Base-by-base conservation (phyloP, 2,329 filamentous ascomycete species). In the Talaromyces amestolkiae region DNA sequence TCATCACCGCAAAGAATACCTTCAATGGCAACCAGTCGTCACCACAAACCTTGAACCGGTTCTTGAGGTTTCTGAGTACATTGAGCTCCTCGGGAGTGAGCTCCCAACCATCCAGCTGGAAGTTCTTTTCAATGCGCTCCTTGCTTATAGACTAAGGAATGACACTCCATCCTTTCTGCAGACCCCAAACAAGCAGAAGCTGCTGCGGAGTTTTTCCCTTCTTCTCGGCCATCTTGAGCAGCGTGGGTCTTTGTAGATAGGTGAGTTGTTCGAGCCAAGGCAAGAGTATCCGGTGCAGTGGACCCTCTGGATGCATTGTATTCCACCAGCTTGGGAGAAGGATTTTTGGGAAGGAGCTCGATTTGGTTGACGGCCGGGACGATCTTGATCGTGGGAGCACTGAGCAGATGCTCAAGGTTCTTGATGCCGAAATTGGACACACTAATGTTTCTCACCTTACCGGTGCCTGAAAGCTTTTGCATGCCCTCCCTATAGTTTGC, bases 1-100 rank as follows among this genome's bases (percentile, higher is more conserved):
- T 93, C 90, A 73, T 93, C 90, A 72, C 93, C 90, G 8, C 90
- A 75, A 92, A 92, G 84, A 95, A 95, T 41, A 94, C 90, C 83
- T 88, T 89, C 67, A 91, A 78, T 0, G 91, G 91, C 63, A 80
- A 71, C 88, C 90, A 94, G 33, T 74, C 79, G 75, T 94, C 92
- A 41, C 84, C 85, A 74, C 91, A 95, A 68, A 92, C 89, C 86
- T 93, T 96, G 84, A 93, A 94, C 60, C 92, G 86, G 67, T 91
- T 89, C 72, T 85, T 83, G 63, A 94, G 84, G 72, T 80, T 84
- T 72, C 87, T 87, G 59, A 96, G 82, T 77, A 85, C 82, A 71
- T 85, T 83, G 60, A 94, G 77, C 81, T 96, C 92, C 56, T 91
- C 91, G 3, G 85, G 84, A 3, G 85, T 89, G 77, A 96, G 80